Conservation (phyloP, 192 early-diverging fungal genomes). For the Coemansia sp. region DNA sequence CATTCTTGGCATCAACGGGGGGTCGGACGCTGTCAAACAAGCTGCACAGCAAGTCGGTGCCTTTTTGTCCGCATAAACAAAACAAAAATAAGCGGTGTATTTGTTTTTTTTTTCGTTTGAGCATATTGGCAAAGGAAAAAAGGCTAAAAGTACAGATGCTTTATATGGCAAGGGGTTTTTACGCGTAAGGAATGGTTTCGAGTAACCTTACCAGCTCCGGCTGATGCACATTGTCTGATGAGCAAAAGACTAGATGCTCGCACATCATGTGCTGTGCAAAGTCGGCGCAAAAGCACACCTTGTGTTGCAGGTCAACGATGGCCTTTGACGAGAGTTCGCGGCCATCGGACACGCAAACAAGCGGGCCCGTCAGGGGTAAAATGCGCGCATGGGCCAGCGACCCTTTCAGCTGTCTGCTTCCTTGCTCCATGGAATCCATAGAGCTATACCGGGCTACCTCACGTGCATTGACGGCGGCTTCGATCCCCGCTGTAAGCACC, state of each 20-base stretch:
- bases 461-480: conserved; percentile 1
- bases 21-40: conserved; percentile 23
- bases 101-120: too few species aligned
- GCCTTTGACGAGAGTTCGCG: conserved; percentile 10
- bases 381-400: not conserved
- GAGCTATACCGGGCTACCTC: not conserved
- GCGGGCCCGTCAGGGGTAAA: not conserved
- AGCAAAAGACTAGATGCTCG: conserved; percentile 35
- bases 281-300: conserved; percentile 34
- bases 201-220: conserved; percentile 23
- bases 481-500: conserved; percentile 17
- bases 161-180: not conserved
- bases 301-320: conserved; percentile 23
- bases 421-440: conserved; percentile 32
- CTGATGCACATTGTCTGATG: conserved; percentile 29
- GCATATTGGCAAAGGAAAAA: too few species aligned
- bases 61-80: conserved; percentile 18
- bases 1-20: conserved; percentile 38
- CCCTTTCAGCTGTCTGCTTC: not conserved
- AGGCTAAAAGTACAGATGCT: not conserved
- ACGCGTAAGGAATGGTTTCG: conserved; percentile 19
- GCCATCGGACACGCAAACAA: conserved; percentile 16
- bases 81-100: too few species aligned
- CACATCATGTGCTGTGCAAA: conserved; percentile 27
- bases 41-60: conserved; percentile 36